phyloP scores from a whole-genome alignment of 2,329 filamentous ascomycete species.

The Phaeosphaeria sp. region DNA sequence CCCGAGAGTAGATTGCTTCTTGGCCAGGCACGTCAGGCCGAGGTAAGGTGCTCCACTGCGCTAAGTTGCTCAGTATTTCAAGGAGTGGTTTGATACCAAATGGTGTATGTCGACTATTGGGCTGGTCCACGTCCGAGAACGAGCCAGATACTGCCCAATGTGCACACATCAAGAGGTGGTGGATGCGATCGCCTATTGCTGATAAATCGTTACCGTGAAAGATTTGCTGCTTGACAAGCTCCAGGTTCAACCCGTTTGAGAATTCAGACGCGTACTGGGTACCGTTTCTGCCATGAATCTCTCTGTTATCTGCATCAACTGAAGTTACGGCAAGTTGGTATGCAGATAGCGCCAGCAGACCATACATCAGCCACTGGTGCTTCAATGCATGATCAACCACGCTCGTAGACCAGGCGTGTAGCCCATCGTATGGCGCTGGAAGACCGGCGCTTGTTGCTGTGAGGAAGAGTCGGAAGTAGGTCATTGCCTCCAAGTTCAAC shows the following conservation, averaged over 20 bases:
- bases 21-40: background rate
- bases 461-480: slow-evolving; percentile 36
- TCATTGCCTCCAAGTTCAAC: slow-evolving; percentile 27
- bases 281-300: background rate
- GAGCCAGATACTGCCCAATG: slow-evolving; percentile 6
- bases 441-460: slow-evolving; percentile 23
- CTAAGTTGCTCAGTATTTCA: background rate
- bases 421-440: slow-evolving; percentile 4
- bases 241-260: background rate
- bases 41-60: background rate
- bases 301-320: background rate
- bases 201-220: slow-evolving; percentile 2
- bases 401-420: slow-evolving; percentile 28
- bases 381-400: slow-evolving; percentile 24
- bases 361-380: slow-evolving; percentile 34
- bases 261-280: background rate
- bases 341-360: slow-evolving; percentile 31
- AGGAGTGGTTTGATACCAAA: background rate
- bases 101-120: background rate
- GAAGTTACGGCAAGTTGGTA: slow-evolving; percentile 20
- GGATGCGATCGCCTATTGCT: background rate
- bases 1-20: background rate
- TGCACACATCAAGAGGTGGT: background rate
- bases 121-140: background rate
- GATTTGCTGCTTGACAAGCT: slow-evolving; percentile 5